phyloP scores from a whole-genome alignment of 768 basidiomycete genomes.

The Suillus hirtellus region DNA sequence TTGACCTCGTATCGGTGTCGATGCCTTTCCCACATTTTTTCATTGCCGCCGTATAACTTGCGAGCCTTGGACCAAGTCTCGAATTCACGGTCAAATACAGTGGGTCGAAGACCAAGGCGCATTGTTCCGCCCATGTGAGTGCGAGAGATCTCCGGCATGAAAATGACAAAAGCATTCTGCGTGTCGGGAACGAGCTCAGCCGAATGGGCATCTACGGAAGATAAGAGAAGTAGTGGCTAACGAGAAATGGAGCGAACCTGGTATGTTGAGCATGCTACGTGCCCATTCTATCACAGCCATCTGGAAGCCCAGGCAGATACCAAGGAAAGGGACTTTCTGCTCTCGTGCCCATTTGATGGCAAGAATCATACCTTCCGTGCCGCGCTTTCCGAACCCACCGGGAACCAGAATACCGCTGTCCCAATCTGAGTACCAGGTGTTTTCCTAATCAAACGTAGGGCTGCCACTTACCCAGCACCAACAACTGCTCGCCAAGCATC shows the following conservation, averaged over 20 bases:
- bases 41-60: slow-evolving; percentile 79
- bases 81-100: slow-evolving; percentile 75
- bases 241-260: slow-evolving; percentile 43
- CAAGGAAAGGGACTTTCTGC: slow-evolving; percentile 91
- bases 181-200: slow-evolving; percentile 71
- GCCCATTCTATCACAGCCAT: slow-evolving; percentile 96
- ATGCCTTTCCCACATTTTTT: slow-evolving; percentile 93
- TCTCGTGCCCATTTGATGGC: slow-evolving; percentile 98
- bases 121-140: slow-evolving; percentile 99
- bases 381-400: slow-evolving; percentile 91
- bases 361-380: slow-evolving; percentile 96
- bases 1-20: slow-evolving; percentile 97
- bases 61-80: slow-evolving; percentile 73
- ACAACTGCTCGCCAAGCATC: slow-evolving; percentile 95
- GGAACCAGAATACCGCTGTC: slow-evolving; percentile 93
- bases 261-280: slow-evolving; percentile 72
- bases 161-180: slow-evolving; percentile 78
- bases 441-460: background rate
- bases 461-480: slow-evolving; percentile 68
- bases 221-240: slow-evolving; percentile 12
- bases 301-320: slow-evolving; percentile 98
- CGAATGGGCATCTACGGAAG: slow-evolving; percentile 72
- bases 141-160: slow-evolving; percentile 98
- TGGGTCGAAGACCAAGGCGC: slow-evolving; percentile 97
- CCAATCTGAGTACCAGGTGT: slow-evolving; percentile 13